Evolutionary conservation across 2,329 filamentous ascomycete genomes (phyloP).

Genomic region (Fusarium duplospermum): DNA sequence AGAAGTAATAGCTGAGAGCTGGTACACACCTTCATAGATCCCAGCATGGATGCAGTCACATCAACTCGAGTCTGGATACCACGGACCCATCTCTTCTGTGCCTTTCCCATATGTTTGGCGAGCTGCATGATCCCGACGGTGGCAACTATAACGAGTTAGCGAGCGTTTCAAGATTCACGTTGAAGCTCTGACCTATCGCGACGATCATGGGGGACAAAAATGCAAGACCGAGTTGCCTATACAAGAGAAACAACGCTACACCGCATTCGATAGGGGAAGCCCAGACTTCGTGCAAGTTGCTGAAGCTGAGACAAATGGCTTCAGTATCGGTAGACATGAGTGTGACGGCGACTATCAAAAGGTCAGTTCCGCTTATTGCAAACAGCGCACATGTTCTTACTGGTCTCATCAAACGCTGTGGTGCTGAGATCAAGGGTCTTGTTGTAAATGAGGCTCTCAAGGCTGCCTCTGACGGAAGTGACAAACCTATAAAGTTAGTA

Average conservation of each 20-base stretch:
- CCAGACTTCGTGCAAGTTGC: constrained; percentile 22
- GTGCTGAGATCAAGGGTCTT: constrained; percentile 20
- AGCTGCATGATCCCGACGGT: constrained; percentile 14
- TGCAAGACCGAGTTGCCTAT: constrained; percentile 16
- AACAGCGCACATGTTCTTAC: background rate
- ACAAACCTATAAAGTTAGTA: constrained; percentile 8
- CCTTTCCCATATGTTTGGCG: constrained; percentile 17
- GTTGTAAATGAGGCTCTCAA: constrained; percentile 12
- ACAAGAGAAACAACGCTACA: constrained; percentile 16
- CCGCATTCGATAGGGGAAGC: constrained; percentile 19
- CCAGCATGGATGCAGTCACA: constrained; percentile 20
- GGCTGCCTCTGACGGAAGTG: constrained; percentile 6
- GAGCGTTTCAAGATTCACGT: rapidly evolving
- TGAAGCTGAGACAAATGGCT: constrained; percentile 12
- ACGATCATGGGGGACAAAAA: constrained; percentile 11
- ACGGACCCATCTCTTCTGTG: constrained; percentile 21
- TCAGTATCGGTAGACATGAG: constrained; percentile 26
- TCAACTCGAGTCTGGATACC: constrained; percentile 25
- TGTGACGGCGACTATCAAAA: constrained; percentile 3
- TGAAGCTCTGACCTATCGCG: background rate
- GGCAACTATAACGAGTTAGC: background rate
- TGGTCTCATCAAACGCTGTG: constrained; percentile 18
- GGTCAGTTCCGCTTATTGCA: background rate
- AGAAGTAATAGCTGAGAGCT: rapidly evolving
- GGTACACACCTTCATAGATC: constrained; percentile 20